Evolutionary conservation across 768 basidiomycete genomes (phyloP).

Genomic region (Arthromyces matolae): DNA sequence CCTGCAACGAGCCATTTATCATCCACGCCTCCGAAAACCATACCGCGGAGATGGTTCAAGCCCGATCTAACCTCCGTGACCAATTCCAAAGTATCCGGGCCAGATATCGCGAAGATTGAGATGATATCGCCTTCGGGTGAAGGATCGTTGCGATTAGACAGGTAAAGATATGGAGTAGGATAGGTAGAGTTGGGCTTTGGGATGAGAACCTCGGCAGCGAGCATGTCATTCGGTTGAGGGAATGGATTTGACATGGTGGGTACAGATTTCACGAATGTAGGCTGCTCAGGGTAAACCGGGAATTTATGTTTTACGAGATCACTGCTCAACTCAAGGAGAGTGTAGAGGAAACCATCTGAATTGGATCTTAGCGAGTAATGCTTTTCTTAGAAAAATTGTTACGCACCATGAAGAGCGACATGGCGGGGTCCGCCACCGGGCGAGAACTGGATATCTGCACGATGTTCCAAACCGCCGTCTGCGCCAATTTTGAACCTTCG

Average conservation of each 20-base stretch:
- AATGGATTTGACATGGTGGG: conserved; percentile 47
- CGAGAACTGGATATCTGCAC: conserved; percentile 44
- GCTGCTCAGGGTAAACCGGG: conserved; percentile 36
- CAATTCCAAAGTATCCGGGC: conserved; percentile 42
- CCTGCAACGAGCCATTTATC: conserved; percentile 62
- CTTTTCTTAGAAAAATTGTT: not conserved
- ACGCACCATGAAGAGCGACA: conserved; percentile 56
- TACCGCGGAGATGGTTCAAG: conserved; percentile 65
- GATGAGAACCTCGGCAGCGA: conserved; percentile 68
- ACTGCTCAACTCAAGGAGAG: conserved; percentile 63
- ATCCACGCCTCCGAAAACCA: conserved; percentile 61
- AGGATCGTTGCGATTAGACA: conserved; percentile 74
- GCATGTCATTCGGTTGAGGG: conserved; percentile 46
- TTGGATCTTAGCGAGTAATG: not conserved
- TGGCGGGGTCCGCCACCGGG: conserved; percentile 72
- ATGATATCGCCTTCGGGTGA: conserved; percentile 68
- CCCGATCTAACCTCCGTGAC: conserved; percentile 66
- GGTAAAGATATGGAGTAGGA: conserved; percentile 59
- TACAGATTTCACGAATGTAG: conserved; percentile 41
- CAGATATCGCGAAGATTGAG: conserved; percentile 58
- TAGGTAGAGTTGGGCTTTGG: conserved; percentile 49
- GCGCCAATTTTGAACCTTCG: conserved; percentile 46
- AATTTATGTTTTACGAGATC: conserved; percentile 53
- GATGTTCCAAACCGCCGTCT: conserved; percentile 45
- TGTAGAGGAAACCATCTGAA: conserved; percentile 60